phyloP scores from a whole-genome alignment of 1,284 basidiomycete genomes.

The Irpex sp. region DNA sequence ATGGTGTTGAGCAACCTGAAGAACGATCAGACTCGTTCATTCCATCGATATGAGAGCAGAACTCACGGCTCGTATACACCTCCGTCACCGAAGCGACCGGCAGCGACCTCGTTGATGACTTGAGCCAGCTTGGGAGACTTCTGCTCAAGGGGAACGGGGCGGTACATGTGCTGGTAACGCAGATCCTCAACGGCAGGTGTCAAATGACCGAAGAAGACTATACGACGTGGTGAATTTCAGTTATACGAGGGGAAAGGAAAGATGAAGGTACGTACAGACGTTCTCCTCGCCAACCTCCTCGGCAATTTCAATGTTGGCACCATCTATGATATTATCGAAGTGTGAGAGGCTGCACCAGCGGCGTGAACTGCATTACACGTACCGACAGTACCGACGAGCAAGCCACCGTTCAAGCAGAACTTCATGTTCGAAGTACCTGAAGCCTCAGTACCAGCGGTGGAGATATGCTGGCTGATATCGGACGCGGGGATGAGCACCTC shows the following conservation, averaged over 20 bases:
- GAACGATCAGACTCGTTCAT: not conserved
- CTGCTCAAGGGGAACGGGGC: conserved; percentile 74
- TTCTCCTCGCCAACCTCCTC: conserved; percentile 81
- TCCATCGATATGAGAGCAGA: not conserved
- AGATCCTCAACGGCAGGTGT: conserved; percentile 81
- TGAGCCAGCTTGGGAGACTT: conserved; percentile 77
- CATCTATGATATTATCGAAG: conserved; percentile 45
- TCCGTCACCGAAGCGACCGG: conserved; percentile 76
- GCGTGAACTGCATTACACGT: conserved; percentile 15
- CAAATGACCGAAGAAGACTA: conserved; percentile 83
- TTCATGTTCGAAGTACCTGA: conserved; percentile 93
- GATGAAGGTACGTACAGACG: conserved; percentile 48
- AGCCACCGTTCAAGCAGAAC: conserved; percentile 85
- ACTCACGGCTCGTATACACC: conserved; percentile 74
- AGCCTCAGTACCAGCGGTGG: conserved; percentile 91
- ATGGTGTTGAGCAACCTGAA: conserved; percentile 67
- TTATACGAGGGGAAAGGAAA: not conserved
- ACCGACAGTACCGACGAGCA: conserved; percentile 76
- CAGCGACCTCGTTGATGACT: conserved; percentile 70
- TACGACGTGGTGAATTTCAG: conserved; percentile 6
- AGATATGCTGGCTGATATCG: conserved; percentile 92
- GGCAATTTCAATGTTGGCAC: conserved; percentile 94
- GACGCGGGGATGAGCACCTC: conserved; percentile 90
- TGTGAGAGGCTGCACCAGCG: not conserved
- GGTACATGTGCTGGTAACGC: conserved; percentile 80